These are phyloP conservation scores for Marchantia paleacea DNA, from an alignment of 225 moss, liverwort and hornwort species.

Conservation along the genomic window DNA sequence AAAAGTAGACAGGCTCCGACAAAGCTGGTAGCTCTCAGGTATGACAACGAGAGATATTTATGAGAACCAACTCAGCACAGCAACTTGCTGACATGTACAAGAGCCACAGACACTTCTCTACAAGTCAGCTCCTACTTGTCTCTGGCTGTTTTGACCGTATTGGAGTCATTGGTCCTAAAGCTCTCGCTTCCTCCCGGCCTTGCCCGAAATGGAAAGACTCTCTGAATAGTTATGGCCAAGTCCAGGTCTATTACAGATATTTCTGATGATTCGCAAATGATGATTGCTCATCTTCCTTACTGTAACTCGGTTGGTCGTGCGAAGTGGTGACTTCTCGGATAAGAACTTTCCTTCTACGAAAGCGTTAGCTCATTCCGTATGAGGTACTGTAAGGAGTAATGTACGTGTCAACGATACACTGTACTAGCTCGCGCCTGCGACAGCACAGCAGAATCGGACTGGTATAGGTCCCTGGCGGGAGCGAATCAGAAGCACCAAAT, in stretches of 20 bases:
- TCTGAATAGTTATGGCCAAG: background rate
- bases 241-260: background rate
- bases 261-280: background rate
- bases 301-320: background rate
- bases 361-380: background rate
- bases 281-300: background rate
- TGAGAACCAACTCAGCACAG: background rate
- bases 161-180: no score
- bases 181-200: no score
- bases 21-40: background rate
- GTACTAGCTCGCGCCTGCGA: no score
- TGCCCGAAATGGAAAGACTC: background rate
- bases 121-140: no score
- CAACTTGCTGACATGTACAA: background rate
- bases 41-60: background rate
- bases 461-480: no score
- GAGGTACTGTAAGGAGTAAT: no score
- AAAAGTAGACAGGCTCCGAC: constrained; percentile 2
- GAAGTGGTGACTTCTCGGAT: background rate
- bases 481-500: no score
- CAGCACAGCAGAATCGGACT: no score
- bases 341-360: background rate
- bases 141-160: no score
- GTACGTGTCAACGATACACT: no score
- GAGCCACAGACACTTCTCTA: background rate